A percentile compares a stretch with the other conserved stretches of the same genome.
Conservation (phyloP, 441 rosid species). For the Erodium moschatum region DNA sequence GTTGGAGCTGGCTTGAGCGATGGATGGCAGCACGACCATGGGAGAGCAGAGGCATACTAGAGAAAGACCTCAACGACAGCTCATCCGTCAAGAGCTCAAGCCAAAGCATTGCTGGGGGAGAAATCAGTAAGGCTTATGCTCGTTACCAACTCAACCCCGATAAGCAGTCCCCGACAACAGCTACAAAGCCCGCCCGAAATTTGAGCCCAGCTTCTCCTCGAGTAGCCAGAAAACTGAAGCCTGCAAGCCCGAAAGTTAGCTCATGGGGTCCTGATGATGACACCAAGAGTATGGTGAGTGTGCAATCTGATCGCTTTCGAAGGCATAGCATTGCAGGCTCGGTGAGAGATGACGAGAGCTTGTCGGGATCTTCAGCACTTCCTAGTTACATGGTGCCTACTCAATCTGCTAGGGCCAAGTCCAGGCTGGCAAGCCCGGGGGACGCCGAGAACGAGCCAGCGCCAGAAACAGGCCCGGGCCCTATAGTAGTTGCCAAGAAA, state of each 20-base stretch:
- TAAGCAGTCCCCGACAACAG: conserved; percentile 33
- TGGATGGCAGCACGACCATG: conserved; percentile 87
- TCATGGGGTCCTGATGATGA: conserved; percentile 37
- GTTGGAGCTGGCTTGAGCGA: conserved; percentile 67
- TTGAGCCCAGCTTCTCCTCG: conserved; percentile 32
- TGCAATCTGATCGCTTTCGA: conserved; percentile 44
- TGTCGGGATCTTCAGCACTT: conserved; percentile 36
- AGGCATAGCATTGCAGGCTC: conserved; percentile 56
- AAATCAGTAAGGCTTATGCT: conserved; percentile 54
- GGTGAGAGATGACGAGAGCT: conserved; percentile 57
- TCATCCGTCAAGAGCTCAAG: conserved; percentile 37
- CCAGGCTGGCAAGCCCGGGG: conserved; percentile 35
- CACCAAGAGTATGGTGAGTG: conserved; percentile 43
- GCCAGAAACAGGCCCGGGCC: conserved; percentile 23
- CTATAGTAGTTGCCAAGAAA: conserved; percentile 37
- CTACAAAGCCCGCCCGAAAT: too few species aligned
- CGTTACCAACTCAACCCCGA: conserved; percentile 59
- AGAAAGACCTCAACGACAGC: conserved; percentile 42
- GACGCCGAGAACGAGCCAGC: conserved; percentile 31
- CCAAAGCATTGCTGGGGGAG: conserved; percentile 33
- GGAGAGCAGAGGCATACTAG: conserved; percentile 44
- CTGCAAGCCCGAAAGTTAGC: conserved; percentile 38
- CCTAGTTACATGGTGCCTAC: conserved; percentile 55
- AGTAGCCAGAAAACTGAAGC: conserved; percentile 42
- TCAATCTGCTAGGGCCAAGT: conserved; percentile 45